Evolutionary conservation across 495 filamentous ascomycete genomes (phyloP).

Genomic region (Letharia columbiana): DNA sequence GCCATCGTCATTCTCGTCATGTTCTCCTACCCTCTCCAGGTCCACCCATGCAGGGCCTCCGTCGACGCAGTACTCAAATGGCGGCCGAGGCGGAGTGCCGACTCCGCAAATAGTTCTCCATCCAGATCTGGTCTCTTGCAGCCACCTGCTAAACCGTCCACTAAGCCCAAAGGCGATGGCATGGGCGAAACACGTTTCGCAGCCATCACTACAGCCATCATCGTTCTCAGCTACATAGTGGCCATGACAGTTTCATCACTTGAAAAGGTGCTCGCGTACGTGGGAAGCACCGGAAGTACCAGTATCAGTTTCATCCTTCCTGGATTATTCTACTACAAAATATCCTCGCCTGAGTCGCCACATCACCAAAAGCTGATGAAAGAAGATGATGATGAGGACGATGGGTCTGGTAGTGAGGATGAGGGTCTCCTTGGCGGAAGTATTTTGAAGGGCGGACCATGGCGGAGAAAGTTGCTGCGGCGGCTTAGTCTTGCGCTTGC

Average conservation of each 20-base stretch:
- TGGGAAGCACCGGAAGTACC: constrained; percentile 88
- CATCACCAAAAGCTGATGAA: constrained; percentile 78
- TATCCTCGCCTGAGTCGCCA: constrained; percentile 73
- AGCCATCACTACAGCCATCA: constrained; percentile 73
- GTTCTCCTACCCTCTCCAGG: constrained; percentile 92
- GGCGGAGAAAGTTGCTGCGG: constrained; percentile 54
- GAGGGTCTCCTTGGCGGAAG: constrained; percentile 30
- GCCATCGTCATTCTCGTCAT: constrained; percentile 96
- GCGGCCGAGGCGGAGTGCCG: constrained; percentile 54
- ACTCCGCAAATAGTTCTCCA: constrained; percentile 39
- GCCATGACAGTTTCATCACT: constrained; percentile 87
- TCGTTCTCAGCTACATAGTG: constrained; percentile 73
- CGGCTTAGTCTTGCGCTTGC: constrained; percentile 66
- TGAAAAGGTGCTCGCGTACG: constrained; percentile 86
- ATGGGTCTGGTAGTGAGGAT: constrained; percentile 34
- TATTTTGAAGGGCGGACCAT: constrained; percentile 40
- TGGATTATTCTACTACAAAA: constrained; percentile 96
- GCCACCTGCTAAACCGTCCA: constrained; percentile 27
- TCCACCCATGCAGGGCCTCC: constrained; percentile 89
- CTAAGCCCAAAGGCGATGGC: constrained; percentile 36
- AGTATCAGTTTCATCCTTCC: constrained; percentile 95
- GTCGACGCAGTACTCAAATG: constrained; percentile 88
- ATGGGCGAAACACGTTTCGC: constrained; percentile 90
- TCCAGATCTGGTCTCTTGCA: constrained; percentile 37
- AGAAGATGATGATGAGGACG: constrained; percentile 65